A percentile compares a stretch with the other conserved stretches of the same genome.
These are phyloP conservation scores for Fusarium circinatum DNA, from an alignment of 2,329 filamentous ascomycete genomes.

Conservation along the genomic window DNA sequence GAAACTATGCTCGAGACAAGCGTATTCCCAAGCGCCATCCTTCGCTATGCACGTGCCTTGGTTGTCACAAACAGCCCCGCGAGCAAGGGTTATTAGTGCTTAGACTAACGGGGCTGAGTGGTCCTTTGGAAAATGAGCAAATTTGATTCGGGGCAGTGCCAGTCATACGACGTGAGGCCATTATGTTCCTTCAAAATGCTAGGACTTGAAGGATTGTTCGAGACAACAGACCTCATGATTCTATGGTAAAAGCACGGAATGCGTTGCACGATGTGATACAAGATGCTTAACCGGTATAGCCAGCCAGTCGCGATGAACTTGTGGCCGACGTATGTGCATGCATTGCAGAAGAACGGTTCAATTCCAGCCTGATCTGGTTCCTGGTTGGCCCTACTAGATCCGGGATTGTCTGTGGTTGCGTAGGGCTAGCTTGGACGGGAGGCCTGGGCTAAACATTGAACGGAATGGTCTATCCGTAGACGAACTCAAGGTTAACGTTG, in stretches of 20 bases:
- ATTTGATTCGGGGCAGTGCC: constrained; percentile 4
- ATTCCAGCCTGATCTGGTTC: neutral
- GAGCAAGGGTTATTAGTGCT: constrained; percentile 6
- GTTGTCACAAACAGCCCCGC: neutral
- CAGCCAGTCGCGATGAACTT: neutral
- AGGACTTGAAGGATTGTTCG: neutral
- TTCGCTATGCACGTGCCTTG: neutral
- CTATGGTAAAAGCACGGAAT: neutral
- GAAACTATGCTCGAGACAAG: neutral
- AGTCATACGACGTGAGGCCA: constrained; percentile 3
- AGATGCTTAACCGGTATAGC: neutral
- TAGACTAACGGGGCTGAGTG: constrained; percentile 7
- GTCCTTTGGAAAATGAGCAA: constrained; percentile 10
- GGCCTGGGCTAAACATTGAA: neutral
- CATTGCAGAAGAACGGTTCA: neutral
- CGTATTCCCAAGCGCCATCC: neutral
- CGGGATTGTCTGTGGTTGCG: neutral
- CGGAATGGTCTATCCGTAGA: constrained; percentile 7
- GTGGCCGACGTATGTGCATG: neutral
- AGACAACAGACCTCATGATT: neutral
- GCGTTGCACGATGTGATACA: neutral
- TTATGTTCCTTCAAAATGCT: neutral
- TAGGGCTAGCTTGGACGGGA: neutral
- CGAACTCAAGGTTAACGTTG: neutral
- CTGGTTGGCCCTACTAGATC: neutral